Percentiles rank a stretch among this genome's conserved stretches.
phyloP scores from a whole-genome alignment of 1,139 yeast species.

The Sugiyamaella xylanicola region DNA sequence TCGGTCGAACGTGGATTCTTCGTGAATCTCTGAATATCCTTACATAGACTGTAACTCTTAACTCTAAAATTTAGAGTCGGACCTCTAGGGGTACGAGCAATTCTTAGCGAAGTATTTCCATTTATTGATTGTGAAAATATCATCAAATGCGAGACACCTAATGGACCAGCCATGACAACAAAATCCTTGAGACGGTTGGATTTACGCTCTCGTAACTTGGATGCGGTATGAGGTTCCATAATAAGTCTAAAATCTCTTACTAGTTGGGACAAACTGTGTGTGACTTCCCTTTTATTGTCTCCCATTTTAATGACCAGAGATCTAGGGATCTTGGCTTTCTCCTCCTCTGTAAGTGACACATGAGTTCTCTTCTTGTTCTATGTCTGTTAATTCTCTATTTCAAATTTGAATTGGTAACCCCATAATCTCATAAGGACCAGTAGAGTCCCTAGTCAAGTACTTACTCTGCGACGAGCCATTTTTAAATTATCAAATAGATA shows the following conservation, averaged over 20 bases:
- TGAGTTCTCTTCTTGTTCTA: constrained; percentile 81
- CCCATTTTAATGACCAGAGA: constrained; percentile 94
- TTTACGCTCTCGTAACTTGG: constrained; percentile 81
- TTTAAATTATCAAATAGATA: too few species aligned
- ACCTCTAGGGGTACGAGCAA: constrained; percentile 90
- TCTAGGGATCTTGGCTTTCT: constrained; percentile 72
- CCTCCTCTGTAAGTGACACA: constrained; percentile 65
- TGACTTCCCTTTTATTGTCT: constrained; percentile 60
- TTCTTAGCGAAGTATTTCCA: constrained; percentile 79
- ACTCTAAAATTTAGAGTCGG: constrained; percentile 88
- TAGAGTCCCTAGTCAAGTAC: too few species aligned
- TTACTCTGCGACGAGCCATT: constrained; percentile 55
- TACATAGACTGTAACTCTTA: constrained; percentile 72
- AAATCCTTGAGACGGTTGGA: constrained; percentile 86
- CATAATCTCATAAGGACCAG: too few species aligned
- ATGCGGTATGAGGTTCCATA: constrained; percentile 97
- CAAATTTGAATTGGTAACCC: too few species aligned
- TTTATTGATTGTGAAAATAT: constrained; percentile 78
- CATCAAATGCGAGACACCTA: constrained; percentile 87
- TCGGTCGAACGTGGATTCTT: constrained; percentile 55
- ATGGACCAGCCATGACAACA: constrained; percentile 95
- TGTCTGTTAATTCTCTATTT: constrained; percentile 12
- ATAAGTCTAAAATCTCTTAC: constrained; percentile 84
- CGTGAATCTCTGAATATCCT: constrained; percentile 73
- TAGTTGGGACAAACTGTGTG: constrained; percentile 78